These are phyloP conservation scores for Arthonia radiata DNA, from an alignment of 495 filamentous ascomycete genomes.

Conservation along the genomic window DNA sequence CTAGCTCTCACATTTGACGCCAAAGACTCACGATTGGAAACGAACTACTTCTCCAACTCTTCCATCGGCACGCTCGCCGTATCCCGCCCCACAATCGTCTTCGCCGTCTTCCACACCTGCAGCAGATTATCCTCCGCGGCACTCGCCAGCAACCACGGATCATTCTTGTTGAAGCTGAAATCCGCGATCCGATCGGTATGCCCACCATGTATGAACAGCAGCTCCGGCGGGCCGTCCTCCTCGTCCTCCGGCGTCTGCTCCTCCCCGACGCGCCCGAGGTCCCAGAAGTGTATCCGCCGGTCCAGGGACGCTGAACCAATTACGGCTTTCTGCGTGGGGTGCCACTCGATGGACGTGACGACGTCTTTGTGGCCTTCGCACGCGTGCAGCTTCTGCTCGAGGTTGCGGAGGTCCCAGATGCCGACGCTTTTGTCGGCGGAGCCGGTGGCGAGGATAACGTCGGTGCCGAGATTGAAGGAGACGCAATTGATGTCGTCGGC, in stretches of 20 bases:
- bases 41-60: slow-evolving; percentile 34
- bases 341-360: slow-evolving; percentile 81
- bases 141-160: slow-evolving; percentile 83
- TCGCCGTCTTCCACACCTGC: slow-evolving; percentile 88
- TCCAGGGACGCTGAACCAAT: slow-evolving; percentile 82
- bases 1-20: too few species aligned
- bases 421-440: slow-evolving; percentile 88
- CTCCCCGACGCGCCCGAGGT: slow-evolving; percentile 67
- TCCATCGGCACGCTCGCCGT: slow-evolving; percentile 50
- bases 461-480: slow-evolving; percentile 72
- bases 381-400: slow-evolving; percentile 63
- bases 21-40: too few species aligned
- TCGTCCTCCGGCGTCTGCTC: slow-evolving; percentile 86
- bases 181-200: slow-evolving; percentile 91
- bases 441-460: slow-evolving; percentile 71
- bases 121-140: slow-evolving; percentile 93
- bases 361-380: slow-evolving; percentile 66
- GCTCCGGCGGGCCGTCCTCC: slow-evolving; percentile 90
- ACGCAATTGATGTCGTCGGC: slow-evolving; percentile 82
- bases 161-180: slow-evolving; percentile 91
- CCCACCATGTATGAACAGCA: slow-evolving; percentile 98
- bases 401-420: slow-evolving; percentile 81
- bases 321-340: slow-evolving; percentile 67
- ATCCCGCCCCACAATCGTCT: slow-evolving; percentile 17
- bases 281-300: slow-evolving; percentile 88